phyloP scores from a whole-genome alignment of 2,329 filamentous ascomycete species.

The Aphanoascus verrucosus region DNA sequence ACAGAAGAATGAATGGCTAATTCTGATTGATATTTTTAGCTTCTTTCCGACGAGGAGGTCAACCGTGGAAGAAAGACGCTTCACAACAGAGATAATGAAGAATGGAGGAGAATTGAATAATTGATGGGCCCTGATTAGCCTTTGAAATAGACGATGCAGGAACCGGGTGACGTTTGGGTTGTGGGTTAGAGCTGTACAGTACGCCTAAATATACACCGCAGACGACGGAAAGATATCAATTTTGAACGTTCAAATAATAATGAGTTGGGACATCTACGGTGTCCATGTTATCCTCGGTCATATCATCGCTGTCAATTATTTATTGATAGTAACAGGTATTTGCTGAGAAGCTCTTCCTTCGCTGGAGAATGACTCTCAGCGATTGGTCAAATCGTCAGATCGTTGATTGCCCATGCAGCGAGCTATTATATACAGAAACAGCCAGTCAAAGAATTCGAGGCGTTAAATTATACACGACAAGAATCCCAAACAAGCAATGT shows the following conservation, averaged over 20 bases:
- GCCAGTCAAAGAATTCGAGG: no score
- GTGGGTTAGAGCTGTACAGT: slow-evolving; percentile 6
- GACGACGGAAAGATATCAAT: background rate
- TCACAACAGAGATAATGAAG: slow-evolving; percentile 16
- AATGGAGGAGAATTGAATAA: no score
- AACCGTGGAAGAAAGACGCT: slow-evolving; percentile 27
- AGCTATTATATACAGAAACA: background rate
- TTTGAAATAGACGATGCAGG: background rate
- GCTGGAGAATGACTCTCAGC: no score
- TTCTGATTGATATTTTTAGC: slow-evolving; percentile 19
- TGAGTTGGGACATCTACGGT: background rate
- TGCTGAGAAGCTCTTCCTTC: no score
- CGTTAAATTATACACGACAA: no score
- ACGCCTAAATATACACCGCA: slow-evolving; percentile 7
- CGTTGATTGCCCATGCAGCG: background rate
- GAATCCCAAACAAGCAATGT: no score
- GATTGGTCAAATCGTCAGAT: background rate
- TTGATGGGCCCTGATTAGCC: background rate
- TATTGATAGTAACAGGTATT: no score
- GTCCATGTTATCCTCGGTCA: no score
- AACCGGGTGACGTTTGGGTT: background rate
- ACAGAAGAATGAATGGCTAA: background rate
- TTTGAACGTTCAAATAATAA: background rate
- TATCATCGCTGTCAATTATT: no score
- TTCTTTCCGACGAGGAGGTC: slow-evolving; percentile 37